Percentiles rank a stretch among this genome's conserved stretches.
phyloP scores from a whole-genome alignment of 148 eudicot genomes.

The Chenopodium album region DNA sequence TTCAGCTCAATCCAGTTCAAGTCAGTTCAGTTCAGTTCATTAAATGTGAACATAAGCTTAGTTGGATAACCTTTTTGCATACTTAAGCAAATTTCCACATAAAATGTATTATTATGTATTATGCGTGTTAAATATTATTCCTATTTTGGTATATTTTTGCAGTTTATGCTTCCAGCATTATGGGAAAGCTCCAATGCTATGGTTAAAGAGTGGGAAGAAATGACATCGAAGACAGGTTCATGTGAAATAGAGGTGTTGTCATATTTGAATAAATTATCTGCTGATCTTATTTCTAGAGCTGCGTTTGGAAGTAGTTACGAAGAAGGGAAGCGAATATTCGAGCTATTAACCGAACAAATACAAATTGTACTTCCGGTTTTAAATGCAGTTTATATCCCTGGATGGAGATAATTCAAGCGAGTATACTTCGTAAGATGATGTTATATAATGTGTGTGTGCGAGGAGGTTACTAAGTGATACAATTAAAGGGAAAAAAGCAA shows the following conservation, averaged over 20 bases:
- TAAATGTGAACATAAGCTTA: too few relatives aligned
- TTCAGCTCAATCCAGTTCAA: too few relatives aligned
- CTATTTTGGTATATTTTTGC: not conserved
- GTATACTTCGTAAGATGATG: too few relatives aligned
- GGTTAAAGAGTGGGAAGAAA: slow-evolving; percentile 33
- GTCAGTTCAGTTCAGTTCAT: too few relatives aligned
- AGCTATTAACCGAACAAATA: slow-evolving; percentile 29
- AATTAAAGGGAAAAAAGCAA: too few relatives aligned
- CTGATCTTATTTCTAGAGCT: slow-evolving; percentile 37
- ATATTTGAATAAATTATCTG: slow-evolving; percentile 21
- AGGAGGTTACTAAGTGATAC: too few relatives aligned
- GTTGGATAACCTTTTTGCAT: too few relatives aligned
- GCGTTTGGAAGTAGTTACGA: slow-evolving; percentile 38
- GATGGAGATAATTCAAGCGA: slow-evolving; percentile 21
- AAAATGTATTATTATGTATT: too few relatives aligned
- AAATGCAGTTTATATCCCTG: slow-evolving; percentile 29
- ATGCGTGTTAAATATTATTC: too few relatives aligned
- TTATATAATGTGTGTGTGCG: too few relatives aligned
- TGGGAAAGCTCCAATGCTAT: slow-evolving; percentile 16
- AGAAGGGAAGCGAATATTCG: slow-evolving; percentile 33
- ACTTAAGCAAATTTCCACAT: not conserved
- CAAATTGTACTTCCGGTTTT: not conserved
- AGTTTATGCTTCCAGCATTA: slow-evolving; percentile 34
- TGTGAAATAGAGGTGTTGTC: slow-evolving; percentile 36
- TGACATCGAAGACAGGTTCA: slow-evolving; percentile 17